Conservation (phyloP, 176 grass and related monocot species). For the Tuctoria greenei region DNA sequence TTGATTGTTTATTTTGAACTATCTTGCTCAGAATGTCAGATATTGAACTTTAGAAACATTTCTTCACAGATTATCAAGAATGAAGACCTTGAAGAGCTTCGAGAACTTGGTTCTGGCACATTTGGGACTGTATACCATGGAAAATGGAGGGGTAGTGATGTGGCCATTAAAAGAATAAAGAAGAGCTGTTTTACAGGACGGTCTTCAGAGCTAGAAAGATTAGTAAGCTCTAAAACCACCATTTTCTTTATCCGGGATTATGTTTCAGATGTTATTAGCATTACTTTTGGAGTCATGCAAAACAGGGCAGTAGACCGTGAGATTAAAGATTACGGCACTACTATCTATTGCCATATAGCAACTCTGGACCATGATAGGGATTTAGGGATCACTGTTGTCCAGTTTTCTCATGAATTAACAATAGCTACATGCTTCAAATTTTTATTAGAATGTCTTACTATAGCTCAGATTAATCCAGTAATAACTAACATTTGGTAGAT, state of each 20-base stretch:
- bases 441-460: slow-evolving; percentile 7
- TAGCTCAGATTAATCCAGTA: neutral
- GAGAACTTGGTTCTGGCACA: neutral
- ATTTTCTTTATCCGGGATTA: too few species aligned
- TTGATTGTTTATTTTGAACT: too few species aligned
- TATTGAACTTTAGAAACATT: too few species aligned
- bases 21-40: too few species aligned
- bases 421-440: neutral
- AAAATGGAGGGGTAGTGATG: slow-evolving; percentile 85
- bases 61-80: neutral
- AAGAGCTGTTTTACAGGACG: slow-evolving; percentile 65
- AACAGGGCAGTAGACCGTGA: neutral
- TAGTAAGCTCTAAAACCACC: too few species aligned
- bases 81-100: neutral
- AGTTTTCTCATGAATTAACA: neutral
- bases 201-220: slow-evolving; percentile 58
- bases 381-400: neutral
- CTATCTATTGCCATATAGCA: neutral
- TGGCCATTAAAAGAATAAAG: slow-evolving; percentile 87
- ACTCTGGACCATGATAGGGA: slow-evolving; percentile 19
- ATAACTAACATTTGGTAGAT: too few species aligned
- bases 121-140: slow-evolving; percentile 88
- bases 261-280: neutral
- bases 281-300: slow-evolving; percentile 21
- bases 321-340: slow-evolving; percentile 7